These are phyloP conservation scores for Rauvolfia tetraphylla DNA, from an alignment of 257 asterid species.

Conservation along the genomic window DNA sequence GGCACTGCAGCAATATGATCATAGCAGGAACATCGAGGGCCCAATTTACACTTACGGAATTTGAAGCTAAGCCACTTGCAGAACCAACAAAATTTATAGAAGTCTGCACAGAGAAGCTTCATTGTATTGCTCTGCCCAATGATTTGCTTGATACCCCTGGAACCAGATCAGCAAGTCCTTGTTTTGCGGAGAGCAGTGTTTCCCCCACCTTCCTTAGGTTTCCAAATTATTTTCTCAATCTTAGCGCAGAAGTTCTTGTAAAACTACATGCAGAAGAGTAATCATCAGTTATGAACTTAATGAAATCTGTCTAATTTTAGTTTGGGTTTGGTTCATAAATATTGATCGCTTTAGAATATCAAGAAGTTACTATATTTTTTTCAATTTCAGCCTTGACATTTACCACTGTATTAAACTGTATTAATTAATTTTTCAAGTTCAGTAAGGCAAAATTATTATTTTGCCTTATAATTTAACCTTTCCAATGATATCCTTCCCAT, in stretches of 20 bases:
- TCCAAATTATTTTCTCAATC: conserved; percentile 64
- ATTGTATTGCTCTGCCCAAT: conserved; percentile 9
- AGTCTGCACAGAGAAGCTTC: neutral
- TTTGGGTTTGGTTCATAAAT: too few species aligned
- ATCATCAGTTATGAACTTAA: too few species aligned
- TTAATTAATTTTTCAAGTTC: too few species aligned
- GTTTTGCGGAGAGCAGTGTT: conserved; percentile 39
- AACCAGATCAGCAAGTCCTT: conserved; percentile 52
- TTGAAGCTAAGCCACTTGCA: neutral
- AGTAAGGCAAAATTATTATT: too few species aligned
- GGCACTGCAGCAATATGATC: neutral
- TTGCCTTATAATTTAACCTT: too few species aligned
- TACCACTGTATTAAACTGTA: too few species aligned
- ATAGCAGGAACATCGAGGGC: neutral
- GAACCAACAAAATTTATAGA: neutral
- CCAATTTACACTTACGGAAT: neutral
- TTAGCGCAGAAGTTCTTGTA: conserved; percentile 66
- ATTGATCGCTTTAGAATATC: too few species aligned
- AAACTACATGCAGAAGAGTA: conserved; percentile 48
- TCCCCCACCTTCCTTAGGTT: conserved; percentile 52
- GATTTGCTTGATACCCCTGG: conserved; percentile 38
- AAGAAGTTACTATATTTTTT: too few species aligned
- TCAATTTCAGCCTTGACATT: too few species aligned
- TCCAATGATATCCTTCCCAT: too few species aligned
- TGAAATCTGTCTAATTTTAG: neutral